Evolutionary conservation across 2,329 filamentous ascomycete genomes (phyloP).

Genomic region (Gaeumannomyces sp.): DNA sequence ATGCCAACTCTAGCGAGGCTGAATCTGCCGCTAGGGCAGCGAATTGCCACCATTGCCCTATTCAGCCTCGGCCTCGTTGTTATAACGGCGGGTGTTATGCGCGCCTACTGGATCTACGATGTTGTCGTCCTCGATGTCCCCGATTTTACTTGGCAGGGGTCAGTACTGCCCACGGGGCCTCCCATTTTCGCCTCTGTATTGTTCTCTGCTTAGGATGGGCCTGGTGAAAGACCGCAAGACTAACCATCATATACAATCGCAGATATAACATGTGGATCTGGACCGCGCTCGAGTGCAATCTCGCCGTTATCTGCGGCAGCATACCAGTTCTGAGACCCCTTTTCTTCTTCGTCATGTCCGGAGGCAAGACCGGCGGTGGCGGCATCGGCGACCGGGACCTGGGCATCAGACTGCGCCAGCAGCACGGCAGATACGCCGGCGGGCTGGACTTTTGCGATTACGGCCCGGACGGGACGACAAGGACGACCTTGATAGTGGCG

Average conservation of each 20-base stretch:
- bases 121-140: slow-evolving; percentile 31
- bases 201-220: too few relatives aligned
- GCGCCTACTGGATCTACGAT: slow-evolving; percentile 30
- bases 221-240: not conserved
- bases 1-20: slow-evolving; percentile 28
- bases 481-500: not conserved
- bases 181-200: too few relatives aligned
- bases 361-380: not conserved
- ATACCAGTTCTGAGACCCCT: slow-evolving; percentile 28
- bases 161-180: not conserved
- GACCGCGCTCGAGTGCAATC: slow-evolving; percentile 34
- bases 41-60: slow-evolving; percentile 28
- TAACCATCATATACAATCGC: not conserved
- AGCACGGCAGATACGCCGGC: not conserved
- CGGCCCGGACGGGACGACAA: not conserved
- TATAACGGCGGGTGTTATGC: slow-evolving; percentile 29
- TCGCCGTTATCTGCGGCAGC: slow-evolving; percentile 35
- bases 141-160: slow-evolving; percentile 34
- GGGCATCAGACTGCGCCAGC: not conserved
- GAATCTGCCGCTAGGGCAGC: slow-evolving; percentile 26
- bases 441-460: not conserved
- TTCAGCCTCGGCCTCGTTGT: slow-evolving; percentile 32
- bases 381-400: not conserved
- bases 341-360: slow-evolving; percentile 12
- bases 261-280: slow-evolving; percentile 34